Evolutionary conservation across 768 basidiomycete species (phyloP), one percentile per base, ranked within the genome.

Genomic region (Termitomyces bulborhizus): DNA sequence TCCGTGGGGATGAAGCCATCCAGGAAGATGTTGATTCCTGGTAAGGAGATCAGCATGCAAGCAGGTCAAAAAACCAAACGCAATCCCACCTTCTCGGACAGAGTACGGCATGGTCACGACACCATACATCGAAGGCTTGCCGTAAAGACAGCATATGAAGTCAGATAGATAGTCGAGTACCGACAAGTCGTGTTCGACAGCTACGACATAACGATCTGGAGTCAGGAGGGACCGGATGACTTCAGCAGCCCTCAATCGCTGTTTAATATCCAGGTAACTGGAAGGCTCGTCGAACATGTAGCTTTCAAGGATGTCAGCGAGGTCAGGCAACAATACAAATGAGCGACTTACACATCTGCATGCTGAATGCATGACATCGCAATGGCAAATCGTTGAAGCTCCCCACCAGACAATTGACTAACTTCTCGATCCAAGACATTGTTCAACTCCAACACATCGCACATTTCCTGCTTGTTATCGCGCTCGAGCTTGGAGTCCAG

Each of bases 241-340:
- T 64, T 94, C 86, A 8, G 97, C 97, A 15, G 97, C 97, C 66
- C 85, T 89, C 62, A 99, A 73, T 65, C 97, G 90, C 70, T 99
- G 97, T 71, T 83, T 91, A 72, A 98, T 83, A 76, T 99, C 97
- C 61, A 99, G 82, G 69, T 98, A 99, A 77, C 90, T 93, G 32
- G 96, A 98, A 15, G 97, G 97, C 68, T 98, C 97, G 75, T 98
- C 94, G 66, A 98, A 98, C 94, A 98, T 98, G 77, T 97, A 97
- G 37, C 91, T 93, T 67, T 26, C 24, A 26, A 51, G 21, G 1
- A 26, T 15, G 13, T 53, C 24, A 34, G 57, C 51, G 62, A 42
- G 31, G 42, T 41, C 15, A 21, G 11, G 15, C 32, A 49, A 26
- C 16, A 37, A 26, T 54, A 24, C 45, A 52, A 54, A 42, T 42